Percentiles rank a stretch among this genome's conserved stretches.
Conservation (phyloP, 208 protist genomes). For the Trypanosoma conorhini region DNA sequence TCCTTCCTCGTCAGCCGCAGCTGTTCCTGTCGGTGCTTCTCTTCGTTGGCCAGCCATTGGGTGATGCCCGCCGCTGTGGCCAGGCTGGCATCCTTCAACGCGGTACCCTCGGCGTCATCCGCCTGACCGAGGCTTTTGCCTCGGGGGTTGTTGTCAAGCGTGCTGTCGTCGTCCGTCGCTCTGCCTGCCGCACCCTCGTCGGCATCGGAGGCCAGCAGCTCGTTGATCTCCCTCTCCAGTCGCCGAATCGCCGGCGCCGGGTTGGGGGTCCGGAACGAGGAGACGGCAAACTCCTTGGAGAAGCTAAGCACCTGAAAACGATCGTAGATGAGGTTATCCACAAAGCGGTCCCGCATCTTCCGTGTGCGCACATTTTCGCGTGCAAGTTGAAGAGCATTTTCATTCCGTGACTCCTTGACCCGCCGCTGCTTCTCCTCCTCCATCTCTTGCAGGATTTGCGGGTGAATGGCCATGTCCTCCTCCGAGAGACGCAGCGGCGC, state of each 20-base stretch:
- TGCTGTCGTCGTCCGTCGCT: slow-evolving; percentile 8
- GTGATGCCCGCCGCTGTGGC: slow-evolving; percentile 10
- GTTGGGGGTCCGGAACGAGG: slow-evolving; percentile 90
- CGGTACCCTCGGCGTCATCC: not conserved
- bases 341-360: slow-evolving; percentile 90
- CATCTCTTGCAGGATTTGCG: slow-evolving; percentile 65
- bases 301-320: slow-evolving; percentile 89
- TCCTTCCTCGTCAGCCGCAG: slow-evolving; percentile 6
- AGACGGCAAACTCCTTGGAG: slow-evolving; percentile 62
- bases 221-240: slow-evolving; percentile 58
- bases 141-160: not conserved
- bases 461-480: slow-evolving; percentile 89
- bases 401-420: slow-evolving; percentile 68
- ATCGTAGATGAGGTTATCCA: slow-evolving; percentile 92
- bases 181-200: slow-evolving; percentile 18
- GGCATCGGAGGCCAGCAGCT: slow-evolving; percentile 52
- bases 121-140: not conserved
- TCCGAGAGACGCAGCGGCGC: slow-evolving; percentile 39
- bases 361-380: slow-evolving; percentile 70
- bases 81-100: not conserved
- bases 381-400: slow-evolving; percentile 85
- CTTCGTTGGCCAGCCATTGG: slow-evolving; percentile 8
- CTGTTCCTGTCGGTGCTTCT: slow-evolving; percentile 1
- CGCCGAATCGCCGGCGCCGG: slow-evolving; percentile 39
- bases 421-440: slow-evolving; percentile 63